These are phyloP conservation scores for Carex scoparia DNA, from an alignment of 176 grass and related monocot genomes.

Conservation along the genomic window DNA sequence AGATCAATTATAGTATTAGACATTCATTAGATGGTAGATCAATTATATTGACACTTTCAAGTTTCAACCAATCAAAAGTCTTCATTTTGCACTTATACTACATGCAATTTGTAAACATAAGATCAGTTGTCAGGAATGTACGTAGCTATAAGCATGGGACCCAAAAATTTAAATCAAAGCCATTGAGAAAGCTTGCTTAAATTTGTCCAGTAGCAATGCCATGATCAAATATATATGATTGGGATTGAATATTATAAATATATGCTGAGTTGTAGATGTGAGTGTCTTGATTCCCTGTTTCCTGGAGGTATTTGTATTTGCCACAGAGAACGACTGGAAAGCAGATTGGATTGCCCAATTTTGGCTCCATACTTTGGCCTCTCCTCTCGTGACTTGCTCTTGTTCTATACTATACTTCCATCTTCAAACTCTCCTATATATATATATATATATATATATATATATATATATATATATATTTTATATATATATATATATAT, in stretches of 20 bases:
- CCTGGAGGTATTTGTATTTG: slow-evolving; percentile 25
- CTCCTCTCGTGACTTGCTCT: slow-evolving; percentile 21
- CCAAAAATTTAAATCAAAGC: background rate
- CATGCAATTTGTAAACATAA: background rate
- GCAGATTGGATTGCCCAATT: background rate
- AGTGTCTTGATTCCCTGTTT: slow-evolving; percentile 29
- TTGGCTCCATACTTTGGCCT: slow-evolving; percentile 21
- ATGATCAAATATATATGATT: background rate
- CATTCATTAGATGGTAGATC: background rate
- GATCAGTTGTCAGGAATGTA: background rate
- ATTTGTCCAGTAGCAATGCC: background rate
- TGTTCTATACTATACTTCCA: slow-evolving; percentile 15
- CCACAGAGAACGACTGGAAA: slow-evolving; percentile 18
- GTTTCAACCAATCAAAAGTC: background rate
- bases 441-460: background rate
- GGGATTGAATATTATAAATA: background rate
- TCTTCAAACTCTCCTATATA: background rate
- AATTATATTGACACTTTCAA: background rate
- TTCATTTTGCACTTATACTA: background rate
- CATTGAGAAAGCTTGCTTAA: background rate
- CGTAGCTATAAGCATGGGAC: background rate
- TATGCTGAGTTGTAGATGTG: background rate
- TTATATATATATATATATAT: background rate
- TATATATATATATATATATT: background rate
- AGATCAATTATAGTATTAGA: background rate